These are phyloP conservation scores for Monosporascus cannonballus DNA, from an alignment of 2,329 filamentous ascomycete species.

Conservation along the genomic window DNA sequence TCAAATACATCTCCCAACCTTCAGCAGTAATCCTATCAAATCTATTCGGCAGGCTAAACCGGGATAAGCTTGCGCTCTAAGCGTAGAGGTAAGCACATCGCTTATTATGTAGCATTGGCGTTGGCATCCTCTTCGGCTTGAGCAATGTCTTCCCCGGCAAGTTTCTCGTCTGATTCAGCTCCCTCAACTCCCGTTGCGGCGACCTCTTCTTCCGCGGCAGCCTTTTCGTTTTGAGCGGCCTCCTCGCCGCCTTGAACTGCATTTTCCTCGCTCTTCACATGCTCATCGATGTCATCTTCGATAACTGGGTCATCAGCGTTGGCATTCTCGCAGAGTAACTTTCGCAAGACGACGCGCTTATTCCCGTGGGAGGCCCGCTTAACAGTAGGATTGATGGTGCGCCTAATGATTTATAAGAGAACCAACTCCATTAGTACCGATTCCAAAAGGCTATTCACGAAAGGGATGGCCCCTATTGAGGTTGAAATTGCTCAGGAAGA, in stretches of 20 bases:
- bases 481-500: conserved; percentile 18
- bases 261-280: background rate
- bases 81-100: too few species aligned
- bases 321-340: conserved; percentile 10
- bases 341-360: conserved; percentile 15
- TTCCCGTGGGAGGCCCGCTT: conserved; percentile 15
- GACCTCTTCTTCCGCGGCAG: background rate
- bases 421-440: conserved; percentile 2
- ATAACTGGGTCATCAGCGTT: background rate
- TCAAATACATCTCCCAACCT: too few species aligned
- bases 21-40: too few species aligned
- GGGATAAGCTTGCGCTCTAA: background rate
- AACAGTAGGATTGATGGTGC: conserved; percentile 16
- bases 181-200: background rate
- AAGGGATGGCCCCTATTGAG: conserved; percentile 2
- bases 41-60: too few species aligned
- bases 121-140: background rate
- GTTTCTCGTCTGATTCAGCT: too few species aligned
- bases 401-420: conserved; percentile 18
- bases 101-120: background rate
- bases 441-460: conserved; percentile 2
- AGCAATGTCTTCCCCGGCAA: background rate
- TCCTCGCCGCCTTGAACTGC: background rate
- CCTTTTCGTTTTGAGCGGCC: background rate
- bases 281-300: background rate